Evolutionary conservation across 345 rosid species (phyloP), one percentile per base, ranked within the genome.

Genomic region (Balakata baccata): DNA sequence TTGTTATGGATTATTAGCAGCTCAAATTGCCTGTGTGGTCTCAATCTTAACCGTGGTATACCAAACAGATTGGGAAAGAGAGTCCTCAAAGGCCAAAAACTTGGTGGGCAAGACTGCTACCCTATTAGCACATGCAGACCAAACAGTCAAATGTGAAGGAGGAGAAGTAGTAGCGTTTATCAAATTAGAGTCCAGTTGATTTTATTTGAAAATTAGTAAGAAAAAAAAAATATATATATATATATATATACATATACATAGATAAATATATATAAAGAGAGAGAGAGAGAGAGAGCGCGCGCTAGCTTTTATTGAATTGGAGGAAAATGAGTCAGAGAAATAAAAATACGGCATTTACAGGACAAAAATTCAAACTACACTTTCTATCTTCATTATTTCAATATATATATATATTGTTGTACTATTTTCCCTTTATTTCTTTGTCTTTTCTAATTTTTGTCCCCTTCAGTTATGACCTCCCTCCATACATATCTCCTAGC

Each of bases 1-100:
- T 4, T 92, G 97, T 57, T 94, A 89, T 69, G 98, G 98, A 45
- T 88, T 94, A 34, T 80, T 94, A 41, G 91, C 86, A 9, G 97
- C 98, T 77, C 98, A 92, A 79, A 39, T 90, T 38, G 87, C 89
- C 11, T 94, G 98, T 45, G 91, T 83, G 1, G 80, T 85, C 75
- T 89, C 97, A 1, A 84, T 92, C 39, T 77, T 89, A 67, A 72
- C 82, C 20, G 97, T 82, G 17, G 90, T 92, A 10, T 92, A 84
- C 76, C 73, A 71, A 51, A 94, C 97, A 7, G 92, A 92, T 75
- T 94, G 98, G 98, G 87, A 85, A 75, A 83, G 71, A 69, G 97
- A 92, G 84, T 84, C 89, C 20, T 72, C 76, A 10, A 92, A 88
- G 76, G 98, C 96, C 68, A 78, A 77, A 76, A 78, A 85, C 60